Conservation (phyloP, 768 basidiomycete genomes). For the Xerocomellus amylosporus region DNA sequence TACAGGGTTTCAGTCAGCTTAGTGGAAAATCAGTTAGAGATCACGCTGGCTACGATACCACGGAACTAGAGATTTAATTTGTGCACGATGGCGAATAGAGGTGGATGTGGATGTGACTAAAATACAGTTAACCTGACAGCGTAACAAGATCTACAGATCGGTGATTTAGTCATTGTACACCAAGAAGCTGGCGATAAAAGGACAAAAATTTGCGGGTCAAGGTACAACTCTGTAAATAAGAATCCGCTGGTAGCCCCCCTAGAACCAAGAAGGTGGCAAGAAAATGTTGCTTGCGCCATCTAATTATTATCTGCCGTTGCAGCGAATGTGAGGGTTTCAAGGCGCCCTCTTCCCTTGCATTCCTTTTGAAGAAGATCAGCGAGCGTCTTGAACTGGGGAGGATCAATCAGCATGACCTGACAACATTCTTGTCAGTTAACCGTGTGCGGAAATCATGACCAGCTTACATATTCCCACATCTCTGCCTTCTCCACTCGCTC, state of each 20-base stretch:
- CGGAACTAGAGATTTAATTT: conserved; percentile 8
- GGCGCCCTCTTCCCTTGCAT: conserved; percentile 79
- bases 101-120: not conserved
- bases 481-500: conserved; percentile 78
- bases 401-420: conserved; percentile 90
- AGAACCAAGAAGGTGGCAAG: too few relatives aligned
- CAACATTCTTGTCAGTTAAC: conserved; percentile 10
- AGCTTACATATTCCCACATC: conserved; percentile 85
- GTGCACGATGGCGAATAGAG: not conserved
- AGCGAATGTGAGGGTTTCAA: conserved; percentile 80
- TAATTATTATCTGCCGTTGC: conserved; percentile 47
- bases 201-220: not conserved
- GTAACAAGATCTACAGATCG: not conserved
- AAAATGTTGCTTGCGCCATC: not conserved
- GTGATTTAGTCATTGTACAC: not conserved
- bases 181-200: not conserved
- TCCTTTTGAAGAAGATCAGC: conserved; percentile 90
- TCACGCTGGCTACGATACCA: conserved; percentile 12
- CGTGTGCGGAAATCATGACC: not conserved
- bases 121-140: not conserved
- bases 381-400: conserved; percentile 84
- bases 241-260: not conserved
- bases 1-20: conserved; percentile 20
- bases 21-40: conserved; percentile 22
- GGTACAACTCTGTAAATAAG: too few relatives aligned